Evolutionary conservation across 495 filamentous ascomycete genomes (phyloP).

Genomic region (Talaromyces proteolyticus): DNA sequence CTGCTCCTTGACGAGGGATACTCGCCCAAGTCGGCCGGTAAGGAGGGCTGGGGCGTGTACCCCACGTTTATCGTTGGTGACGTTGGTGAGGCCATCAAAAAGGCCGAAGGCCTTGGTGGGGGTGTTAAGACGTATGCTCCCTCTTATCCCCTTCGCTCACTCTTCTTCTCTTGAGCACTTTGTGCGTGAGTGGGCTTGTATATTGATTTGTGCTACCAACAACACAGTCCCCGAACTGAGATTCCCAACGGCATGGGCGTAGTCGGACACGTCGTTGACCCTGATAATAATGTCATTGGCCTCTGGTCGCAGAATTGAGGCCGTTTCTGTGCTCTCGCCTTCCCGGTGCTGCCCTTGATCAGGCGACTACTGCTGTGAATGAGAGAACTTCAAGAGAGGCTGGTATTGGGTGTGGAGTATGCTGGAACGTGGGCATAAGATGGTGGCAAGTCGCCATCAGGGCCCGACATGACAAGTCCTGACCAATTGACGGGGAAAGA

Average conservation of each 20-base stretch:
- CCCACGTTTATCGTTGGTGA: neutral
- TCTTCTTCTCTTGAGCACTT: neutral
- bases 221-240: neutral
- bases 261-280: constrained; percentile 1
- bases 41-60: constrained; percentile 1
- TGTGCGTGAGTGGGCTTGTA: neutral
- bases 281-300: constrained; percentile 1
- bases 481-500: no score
- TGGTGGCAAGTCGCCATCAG: no score
- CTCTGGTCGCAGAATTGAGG: constrained; percentile 3
- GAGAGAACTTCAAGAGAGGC: neutral
- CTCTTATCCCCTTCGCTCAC: no score
- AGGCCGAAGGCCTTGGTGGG: constrained; percentile 1
- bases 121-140: constrained; percentile 3
- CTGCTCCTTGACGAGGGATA: neutral
- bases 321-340: neutral
- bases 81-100: constrained; percentile 1
- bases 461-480: no score
- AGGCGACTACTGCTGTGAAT: neutral
- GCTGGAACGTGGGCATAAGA: no score
- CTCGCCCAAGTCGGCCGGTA: neutral
- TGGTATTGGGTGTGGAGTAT: no score
- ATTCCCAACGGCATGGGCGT: constrained; percentile 2
- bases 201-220: neutral
- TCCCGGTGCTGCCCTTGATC: neutral